These are phyloP conservation scores for Suillus luteus DNA, from an alignment of 768 basidiomycete genomes.

Conservation along the genomic window DNA sequence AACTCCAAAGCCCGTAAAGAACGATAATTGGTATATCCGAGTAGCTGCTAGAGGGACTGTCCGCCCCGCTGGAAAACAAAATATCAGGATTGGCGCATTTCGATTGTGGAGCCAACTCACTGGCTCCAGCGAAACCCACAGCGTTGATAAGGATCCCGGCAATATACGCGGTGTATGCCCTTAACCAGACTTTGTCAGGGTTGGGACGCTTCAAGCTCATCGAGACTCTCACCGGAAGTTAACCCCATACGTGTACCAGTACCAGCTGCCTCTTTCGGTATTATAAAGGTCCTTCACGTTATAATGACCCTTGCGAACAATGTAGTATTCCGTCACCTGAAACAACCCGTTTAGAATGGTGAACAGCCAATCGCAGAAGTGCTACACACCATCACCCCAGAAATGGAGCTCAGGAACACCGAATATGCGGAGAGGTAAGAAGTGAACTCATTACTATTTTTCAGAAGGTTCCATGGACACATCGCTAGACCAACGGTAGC, in stretches of 20 bases:
- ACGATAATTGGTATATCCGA: conserved; percentile 73
- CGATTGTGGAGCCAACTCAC: conserved; percentile 37
- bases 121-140: conserved; percentile 78
- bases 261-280: conserved; percentile 60
- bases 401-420: conserved; percentile 80
- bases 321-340: conserved; percentile 78
- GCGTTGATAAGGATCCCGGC: conserved; percentile 83
- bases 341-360: background rate
- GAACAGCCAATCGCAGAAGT: background rate
- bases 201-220: conserved; percentile 16
- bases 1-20: conserved; percentile 80
- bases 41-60: conserved; percentile 68
- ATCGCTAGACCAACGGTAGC: conserved; percentile 76
- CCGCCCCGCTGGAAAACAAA: conserved; percentile 46
- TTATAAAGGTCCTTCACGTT: conserved; percentile 71
- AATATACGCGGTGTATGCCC: conserved; percentile 68
- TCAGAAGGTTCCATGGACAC: conserved; percentile 76
- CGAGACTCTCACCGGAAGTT: conserved; percentile 60
- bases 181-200: conserved; percentile 23
- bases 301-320: conserved; percentile 70
- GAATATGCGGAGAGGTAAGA: conserved; percentile 83
- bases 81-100: background rate
- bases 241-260: conserved; percentile 73
- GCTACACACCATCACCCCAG: conserved; percentile 70
- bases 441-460: conserved; percentile 73